Base-by-base conservation (phyloP, 495 filamentous ascomycete genomes). In the Endocarpon pusillum region DNA sequence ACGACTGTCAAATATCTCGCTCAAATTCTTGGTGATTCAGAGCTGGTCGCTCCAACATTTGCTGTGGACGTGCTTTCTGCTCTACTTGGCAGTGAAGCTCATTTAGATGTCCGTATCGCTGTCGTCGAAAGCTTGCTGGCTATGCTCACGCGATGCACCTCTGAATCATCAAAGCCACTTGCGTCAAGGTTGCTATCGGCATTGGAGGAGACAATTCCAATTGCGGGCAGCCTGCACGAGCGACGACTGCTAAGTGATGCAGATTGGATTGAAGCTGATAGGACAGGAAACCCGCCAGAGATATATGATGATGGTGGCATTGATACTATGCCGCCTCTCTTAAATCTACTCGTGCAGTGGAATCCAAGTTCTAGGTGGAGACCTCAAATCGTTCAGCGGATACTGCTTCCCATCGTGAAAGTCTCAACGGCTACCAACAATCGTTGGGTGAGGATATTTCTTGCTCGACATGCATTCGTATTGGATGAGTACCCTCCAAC, bases 1-100 rank as follows among this genome's bases (percentile, higher is more conserved):
- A 55, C 54, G 2, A 59, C 55, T 0, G 47, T 61, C 27, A 57
- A 59, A 33, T 54, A 56, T 42, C 39, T 59, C 3, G 51, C 55
- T 0, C 48, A 58, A 36, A 39, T 57, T 0, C 42, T 61, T 7
- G 38, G 47, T n/a, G 41, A 51, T 10, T 41, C 49, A 3, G 39
- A 45, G 3, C 57, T 50, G 32, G 41, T 58, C 10, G 44, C 52
- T 7, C 33, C 41, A 19, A 17, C 44, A 3, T 41, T 44, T 16
- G 37, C 54, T 9, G 36, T 47, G 10, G 37, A 43, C 6, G 37
- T 54, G 1, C 42, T 62, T 10, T 19, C 32, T 1, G 28, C 39
- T 11, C 39, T 62, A 5, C 43, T 54, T 4, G 33, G 47, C 22
- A 42, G 39, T 17, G 44, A 46, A 5, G 35, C 44, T 3, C 55